phyloP scores from a whole-genome alignment of 495 filamentous ascomycete species.

The Penicillium malachiteum region DNA sequence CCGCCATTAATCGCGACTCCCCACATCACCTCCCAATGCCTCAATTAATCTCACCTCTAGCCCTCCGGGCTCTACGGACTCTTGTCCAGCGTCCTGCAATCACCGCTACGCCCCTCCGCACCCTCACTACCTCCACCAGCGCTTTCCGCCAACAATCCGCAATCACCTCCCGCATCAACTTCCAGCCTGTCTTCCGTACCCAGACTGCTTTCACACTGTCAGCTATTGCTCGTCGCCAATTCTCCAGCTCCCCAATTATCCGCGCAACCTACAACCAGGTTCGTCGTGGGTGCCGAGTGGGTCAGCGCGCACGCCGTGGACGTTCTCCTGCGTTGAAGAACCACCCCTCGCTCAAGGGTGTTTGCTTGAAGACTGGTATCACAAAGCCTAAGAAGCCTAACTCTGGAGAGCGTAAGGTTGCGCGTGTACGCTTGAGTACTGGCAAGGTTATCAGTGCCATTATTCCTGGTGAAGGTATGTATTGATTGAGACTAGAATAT shows the following conservation, averaged over 20 bases:
- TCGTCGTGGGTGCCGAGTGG: constrained; percentile 69
- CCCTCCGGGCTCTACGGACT: constrained; percentile 41
- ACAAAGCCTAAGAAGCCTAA: constrained; percentile 98
- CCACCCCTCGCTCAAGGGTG: constrained; percentile 85
- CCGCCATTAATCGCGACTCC: neutral
- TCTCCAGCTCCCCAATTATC: constrained; percentile 43
- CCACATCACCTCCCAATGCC: constrained; percentile 29
- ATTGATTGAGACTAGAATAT: neutral
- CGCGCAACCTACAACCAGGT: constrained; percentile 55
- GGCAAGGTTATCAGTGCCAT: constrained; percentile 85
- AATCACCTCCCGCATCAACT: constrained; percentile 26
- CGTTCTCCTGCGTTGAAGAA: constrained; percentile 79
- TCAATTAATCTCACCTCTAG: constrained; percentile 37
- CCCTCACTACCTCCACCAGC: constrained; percentile 18
- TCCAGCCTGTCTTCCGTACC: constrained; percentile 39
- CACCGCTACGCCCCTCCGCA: constrained; percentile 20
- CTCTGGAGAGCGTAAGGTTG: constrained; percentile 90
- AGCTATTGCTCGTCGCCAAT: constrained; percentile 30
- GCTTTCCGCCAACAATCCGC: constrained; percentile 15
- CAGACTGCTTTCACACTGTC: constrained; percentile 22
- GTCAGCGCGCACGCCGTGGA: constrained; percentile 74
- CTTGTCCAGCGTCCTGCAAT: constrained; percentile 30
- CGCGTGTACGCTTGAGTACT: constrained; percentile 81
- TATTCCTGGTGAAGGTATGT: constrained; percentile 88
- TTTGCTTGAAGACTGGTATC: constrained; percentile 87